Conservation (phyloP, 768 basidiomycete genomes). For the Boletus rubropictus region DNA sequence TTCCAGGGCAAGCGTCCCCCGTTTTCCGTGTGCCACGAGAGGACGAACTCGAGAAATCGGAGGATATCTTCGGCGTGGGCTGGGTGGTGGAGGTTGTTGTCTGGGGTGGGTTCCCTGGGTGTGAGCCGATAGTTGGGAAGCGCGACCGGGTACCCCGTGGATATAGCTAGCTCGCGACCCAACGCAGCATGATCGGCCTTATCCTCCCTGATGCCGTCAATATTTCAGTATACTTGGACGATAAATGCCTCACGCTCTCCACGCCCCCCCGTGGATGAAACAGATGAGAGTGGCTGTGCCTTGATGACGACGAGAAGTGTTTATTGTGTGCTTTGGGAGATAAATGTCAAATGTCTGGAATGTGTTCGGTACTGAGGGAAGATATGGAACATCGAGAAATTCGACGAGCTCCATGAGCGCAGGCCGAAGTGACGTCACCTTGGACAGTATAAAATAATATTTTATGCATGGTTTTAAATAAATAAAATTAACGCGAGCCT, state of each 20-base stretch:
- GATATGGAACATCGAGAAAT: slow-evolving; percentile 34
- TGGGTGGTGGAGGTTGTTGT: slow-evolving; percentile 52
- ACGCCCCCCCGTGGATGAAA: slow-evolving; percentile 82
- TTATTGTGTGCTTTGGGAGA: slow-evolving; percentile 24
- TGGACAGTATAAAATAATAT: no score
- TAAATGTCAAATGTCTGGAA: slow-evolving; percentile 54
- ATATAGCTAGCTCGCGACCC: slow-evolving; percentile 46
- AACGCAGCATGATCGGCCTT: slow-evolving; percentile 54
- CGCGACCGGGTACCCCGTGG: slow-evolving; percentile 53
- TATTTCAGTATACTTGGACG: not conserved
- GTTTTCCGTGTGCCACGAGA: slow-evolving; percentile 33
- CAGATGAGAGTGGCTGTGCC: slow-evolving; percentile 45
- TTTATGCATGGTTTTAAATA: no score
- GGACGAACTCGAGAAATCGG: slow-evolving; percentile 53
- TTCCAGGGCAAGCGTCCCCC: slow-evolving; percentile 31
- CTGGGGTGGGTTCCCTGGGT: slow-evolving; percentile 33
- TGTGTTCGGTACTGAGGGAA: slow-evolving; percentile 21
- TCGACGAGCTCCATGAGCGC: slow-evolving; percentile 10
- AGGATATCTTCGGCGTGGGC: slow-evolving; percentile 64
- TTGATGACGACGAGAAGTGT: not conserved
- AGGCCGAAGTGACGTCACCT: slow-evolving; percentile 22
- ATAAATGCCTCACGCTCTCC: slow-evolving; percentile 55
- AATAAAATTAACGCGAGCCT: no score
- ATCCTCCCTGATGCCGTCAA: slow-evolving; percentile 53
- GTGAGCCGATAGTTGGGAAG: slow-evolving; percentile 80